These are phyloP conservation scores for Alternaria sp. DNA, from an alignment of 2,329 filamentous ascomycete genomes.

Conservation along the genomic window DNA sequence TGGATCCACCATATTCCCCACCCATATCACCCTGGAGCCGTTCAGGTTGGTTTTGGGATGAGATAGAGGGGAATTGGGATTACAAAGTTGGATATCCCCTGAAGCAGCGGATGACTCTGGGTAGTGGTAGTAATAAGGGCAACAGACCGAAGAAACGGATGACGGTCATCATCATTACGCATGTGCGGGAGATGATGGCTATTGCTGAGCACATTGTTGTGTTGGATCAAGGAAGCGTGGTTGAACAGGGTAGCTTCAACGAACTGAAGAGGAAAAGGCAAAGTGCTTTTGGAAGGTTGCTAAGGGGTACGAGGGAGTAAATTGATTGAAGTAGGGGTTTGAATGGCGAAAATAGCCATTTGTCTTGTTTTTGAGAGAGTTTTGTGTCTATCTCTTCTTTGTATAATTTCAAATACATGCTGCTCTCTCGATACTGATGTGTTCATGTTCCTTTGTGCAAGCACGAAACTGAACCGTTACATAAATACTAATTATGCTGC, in stretches of 20 bases:
- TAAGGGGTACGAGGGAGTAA: conserved; percentile 45
- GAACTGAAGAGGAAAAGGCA: conserved; percentile 56
- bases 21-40: background rate
- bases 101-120: background rate
- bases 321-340: background rate
- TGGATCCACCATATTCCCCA: background rate
- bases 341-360: background rate
- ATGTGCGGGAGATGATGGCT: conserved; percentile 84
- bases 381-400: background rate
- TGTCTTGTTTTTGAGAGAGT: background rate
- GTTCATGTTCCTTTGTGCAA: background rate
- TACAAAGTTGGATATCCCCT: conserved; percentile 3
- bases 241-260: conserved; percentile 71
- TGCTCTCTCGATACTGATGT: background rate
- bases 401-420: background rate
- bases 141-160: conserved; percentile 50
- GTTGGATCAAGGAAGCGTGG: conserved; percentile 68
- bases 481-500: background rate
- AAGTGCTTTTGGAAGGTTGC: conserved; percentile 41
- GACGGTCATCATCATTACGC: conserved; percentile 82
- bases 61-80: conserved; percentile 13
- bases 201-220: conserved; percentile 77
- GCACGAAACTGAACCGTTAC: background rate
- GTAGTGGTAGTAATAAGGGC: conserved; percentile 16
- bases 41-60: conserved; percentile 20